Evolutionary conservation across 2,329 filamentous ascomycete species (phyloP).

Genomic region (Penicillium occitanis): DNA sequence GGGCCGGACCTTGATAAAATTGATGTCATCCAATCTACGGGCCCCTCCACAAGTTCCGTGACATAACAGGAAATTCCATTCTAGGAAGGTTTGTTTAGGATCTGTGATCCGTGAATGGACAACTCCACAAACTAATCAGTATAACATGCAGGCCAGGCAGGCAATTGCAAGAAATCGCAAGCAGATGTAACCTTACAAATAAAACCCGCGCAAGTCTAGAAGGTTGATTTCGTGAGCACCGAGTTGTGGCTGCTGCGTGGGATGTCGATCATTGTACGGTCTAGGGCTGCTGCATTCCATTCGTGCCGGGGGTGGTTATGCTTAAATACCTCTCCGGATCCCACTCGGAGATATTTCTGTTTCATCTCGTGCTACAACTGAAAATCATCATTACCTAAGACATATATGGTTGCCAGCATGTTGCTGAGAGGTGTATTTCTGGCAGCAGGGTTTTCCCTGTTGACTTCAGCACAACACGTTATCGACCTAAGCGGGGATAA

Average conservation of each 20-base stretch:
- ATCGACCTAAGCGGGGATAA: constrained; percentile 44
- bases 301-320: neutral
- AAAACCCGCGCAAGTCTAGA: neutral
- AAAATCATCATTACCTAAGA: neutral
- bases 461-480: constrained; percentile 34
- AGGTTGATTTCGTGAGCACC: neutral
- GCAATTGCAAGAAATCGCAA: neutral
- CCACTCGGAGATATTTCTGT: neutral
- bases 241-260: neutral
- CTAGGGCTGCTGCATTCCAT: neutral
- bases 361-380: neutral
- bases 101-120: neutral
- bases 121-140: neutral
- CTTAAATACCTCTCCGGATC: neutral
- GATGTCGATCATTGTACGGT: neutral
- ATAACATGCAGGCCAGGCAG: neutral
- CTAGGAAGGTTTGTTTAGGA: neutral
- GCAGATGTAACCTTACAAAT: neutral
- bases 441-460: constrained; percentile 18
- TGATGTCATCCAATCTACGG: neutral
- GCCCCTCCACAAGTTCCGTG: neutral
- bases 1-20: neutral
- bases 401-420: neutral
- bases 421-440: neutral
- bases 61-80: neutral